Conservation (phyloP, 2,329 filamentous ascomycete genomes). For the Myrmaecium sp. region DNA sequence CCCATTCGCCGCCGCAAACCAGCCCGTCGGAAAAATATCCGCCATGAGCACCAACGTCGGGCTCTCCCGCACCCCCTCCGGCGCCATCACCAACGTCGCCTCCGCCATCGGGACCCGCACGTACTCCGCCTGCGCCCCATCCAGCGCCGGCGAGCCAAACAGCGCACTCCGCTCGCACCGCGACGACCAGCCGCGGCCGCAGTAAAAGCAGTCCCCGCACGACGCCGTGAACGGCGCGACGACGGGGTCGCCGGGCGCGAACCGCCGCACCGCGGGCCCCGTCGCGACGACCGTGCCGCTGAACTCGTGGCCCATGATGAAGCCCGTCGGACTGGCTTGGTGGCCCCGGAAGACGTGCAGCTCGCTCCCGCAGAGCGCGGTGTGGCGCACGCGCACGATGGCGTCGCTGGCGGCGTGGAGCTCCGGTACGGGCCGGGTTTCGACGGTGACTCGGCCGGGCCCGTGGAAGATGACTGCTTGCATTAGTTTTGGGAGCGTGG, state of each 20-base stretch:
- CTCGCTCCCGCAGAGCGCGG: constrained; percentile 78
- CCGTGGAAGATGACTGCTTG: constrained; percentile 79
- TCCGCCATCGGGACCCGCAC: constrained; percentile 66
- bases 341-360: constrained; percentile 76
- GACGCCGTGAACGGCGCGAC: constrained; percentile 62
- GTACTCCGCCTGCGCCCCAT: constrained; percentile 71
- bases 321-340: constrained; percentile 47
- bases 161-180: constrained; percentile 55
- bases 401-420: constrained; percentile 57
- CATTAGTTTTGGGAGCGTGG: constrained; percentile 36
- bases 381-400: constrained; percentile 67
- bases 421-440: constrained; percentile 63
- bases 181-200: constrained; percentile 57
- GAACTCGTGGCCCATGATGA: constrained; percentile 73
- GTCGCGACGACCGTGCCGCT: constrained; percentile 55
- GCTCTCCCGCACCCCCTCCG: constrained; percentile 52
- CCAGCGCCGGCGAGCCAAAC: constrained; percentile 52
- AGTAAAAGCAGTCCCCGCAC: constrained; percentile 64
- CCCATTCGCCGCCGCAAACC: constrained; percentile 65
- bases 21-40: constrained; percentile 76
- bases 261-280: constrained; percentile 49
- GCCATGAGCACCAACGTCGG: constrained; percentile 77
- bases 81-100: constrained; percentile 60
- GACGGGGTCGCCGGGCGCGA: constrained; percentile 60
- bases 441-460: constrained; percentile 54